phyloP scores from a whole-genome alignment of 495 filamentous ascomycete genomes.

The Podospora conica region DNA sequence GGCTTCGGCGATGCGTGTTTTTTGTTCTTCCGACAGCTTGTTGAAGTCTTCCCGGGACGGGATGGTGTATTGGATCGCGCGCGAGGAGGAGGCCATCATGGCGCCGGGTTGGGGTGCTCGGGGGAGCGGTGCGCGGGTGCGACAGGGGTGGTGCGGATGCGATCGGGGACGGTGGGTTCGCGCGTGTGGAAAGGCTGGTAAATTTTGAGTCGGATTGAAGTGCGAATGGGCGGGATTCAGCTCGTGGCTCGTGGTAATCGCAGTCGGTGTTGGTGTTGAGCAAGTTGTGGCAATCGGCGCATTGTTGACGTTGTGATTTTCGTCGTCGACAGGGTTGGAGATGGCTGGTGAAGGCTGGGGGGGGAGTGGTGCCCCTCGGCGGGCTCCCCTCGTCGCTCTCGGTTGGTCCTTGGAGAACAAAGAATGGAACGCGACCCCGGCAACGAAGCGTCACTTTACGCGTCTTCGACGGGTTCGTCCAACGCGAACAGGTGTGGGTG shows the following conservation, averaged over 20 bases:
- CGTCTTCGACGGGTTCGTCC: slow-evolving; percentile 5
- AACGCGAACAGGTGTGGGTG: slow-evolving; percentile 5
- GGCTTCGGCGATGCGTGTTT: slow-evolving; percentile 30
- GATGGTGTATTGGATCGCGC: slow-evolving; percentile 31
- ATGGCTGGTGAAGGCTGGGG: slow-evolving; percentile 1
- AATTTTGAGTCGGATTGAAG: background rate
- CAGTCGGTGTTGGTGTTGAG: slow-evolving; percentile 1
- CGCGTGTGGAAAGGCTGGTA: background rate
- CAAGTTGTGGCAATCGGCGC: slow-evolving; percentile 1
- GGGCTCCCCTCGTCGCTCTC: background rate
- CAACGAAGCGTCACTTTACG: slow-evolving; percentile 17
- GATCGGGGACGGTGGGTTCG: background rate
- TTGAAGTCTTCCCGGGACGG: slow-evolving; percentile 31
- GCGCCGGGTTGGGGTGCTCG: background rate
- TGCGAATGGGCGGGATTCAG: background rate
- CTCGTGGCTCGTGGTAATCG: background rate
- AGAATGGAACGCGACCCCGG: background rate
- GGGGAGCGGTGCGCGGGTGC: background rate
- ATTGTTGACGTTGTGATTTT: slow-evolving; percentile 1
- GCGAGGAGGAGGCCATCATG: slow-evolving; percentile 24
- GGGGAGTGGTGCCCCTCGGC: background rate
- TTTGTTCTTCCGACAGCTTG: slow-evolving; percentile 32
- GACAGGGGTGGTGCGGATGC: background rate
- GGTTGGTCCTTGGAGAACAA: slow-evolving; percentile 10
- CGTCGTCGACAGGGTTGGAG: background rate